A percentile compares a stretch with the other conserved stretches of the same genome.
Evolutionary conservation across 1,284 basidiomycete species (phyloP).

Genomic region (Caloboletus firmus): DNA sequence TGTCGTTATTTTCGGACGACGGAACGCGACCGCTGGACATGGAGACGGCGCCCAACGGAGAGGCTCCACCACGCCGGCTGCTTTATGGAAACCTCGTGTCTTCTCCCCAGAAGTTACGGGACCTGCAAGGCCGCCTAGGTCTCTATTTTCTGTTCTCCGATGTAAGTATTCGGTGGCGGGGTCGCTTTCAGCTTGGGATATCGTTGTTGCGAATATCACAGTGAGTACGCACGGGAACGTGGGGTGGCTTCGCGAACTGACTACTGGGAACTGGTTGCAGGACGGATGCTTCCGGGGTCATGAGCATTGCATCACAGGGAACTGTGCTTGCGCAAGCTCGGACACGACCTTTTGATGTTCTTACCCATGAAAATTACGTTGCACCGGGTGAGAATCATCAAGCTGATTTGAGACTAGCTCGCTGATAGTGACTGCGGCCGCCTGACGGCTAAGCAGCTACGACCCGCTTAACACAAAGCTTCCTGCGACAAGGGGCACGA

Average conservation of each 20-base stretch:
- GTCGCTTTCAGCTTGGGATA: slow-evolving; percentile 74
- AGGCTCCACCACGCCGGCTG: slow-evolving; percentile 52
- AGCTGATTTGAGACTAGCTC: slow-evolving; percentile 18
- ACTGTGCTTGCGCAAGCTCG: slow-evolving; percentile 63
- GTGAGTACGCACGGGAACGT: slow-evolving; percentile 48
- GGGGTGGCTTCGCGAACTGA: slow-evolving; percentile 20
- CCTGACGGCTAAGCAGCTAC: slow-evolving; percentile 32
- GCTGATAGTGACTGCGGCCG: slow-evolving; percentile 21
- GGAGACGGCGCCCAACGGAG: slow-evolving; percentile 48
- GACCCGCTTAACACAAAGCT: slow-evolving; percentile 57
- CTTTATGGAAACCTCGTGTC: slow-evolving; percentile 86
- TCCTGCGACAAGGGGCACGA: slow-evolving; percentile 75
- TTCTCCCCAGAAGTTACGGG: slow-evolving; percentile 72
- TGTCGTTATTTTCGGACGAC: slow-evolving; percentile 68
- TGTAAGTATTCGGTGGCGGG: slow-evolving; percentile 77
- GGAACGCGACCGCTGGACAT: slow-evolving; percentile 58
- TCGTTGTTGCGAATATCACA: slow-evolving; percentile 74
- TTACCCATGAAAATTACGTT: slow-evolving; percentile 68
- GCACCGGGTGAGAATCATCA: slow-evolving; percentile 66
- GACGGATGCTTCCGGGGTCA: slow-evolving; percentile 50
- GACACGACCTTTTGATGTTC: slow-evolving; percentile 77
- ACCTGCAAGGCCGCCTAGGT: slow-evolving; percentile 73
- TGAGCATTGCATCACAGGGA: slow-evolving; percentile 52
- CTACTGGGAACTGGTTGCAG: slow-evolving; percentile 37
- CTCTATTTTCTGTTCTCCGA: slow-evolving; percentile 90